Base-by-base conservation (phyloP, 1,284 basidiomycete species). In the Fomitopsis pinicola region DNA sequence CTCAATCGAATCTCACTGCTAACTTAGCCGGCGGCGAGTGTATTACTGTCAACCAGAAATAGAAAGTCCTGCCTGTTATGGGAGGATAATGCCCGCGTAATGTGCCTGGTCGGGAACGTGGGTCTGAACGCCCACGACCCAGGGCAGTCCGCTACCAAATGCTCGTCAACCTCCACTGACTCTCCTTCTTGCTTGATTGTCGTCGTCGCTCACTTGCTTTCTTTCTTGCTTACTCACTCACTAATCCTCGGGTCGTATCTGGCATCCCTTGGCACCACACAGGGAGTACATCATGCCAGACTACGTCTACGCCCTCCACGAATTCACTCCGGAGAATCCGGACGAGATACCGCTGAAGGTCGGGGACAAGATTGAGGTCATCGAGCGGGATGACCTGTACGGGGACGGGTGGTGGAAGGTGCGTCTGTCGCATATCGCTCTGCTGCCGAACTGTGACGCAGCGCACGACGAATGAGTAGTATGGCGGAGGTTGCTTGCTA, bases 341-440 rank as follows among this genome's bases (percentile, higher is more conserved):
- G 97, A 99, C 77, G 97, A 99, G 76, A 85, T 98, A 57, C 75
- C 88, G 4, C 98, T 99, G 75, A 82, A 79, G 61, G 88, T 89
- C 3, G 96, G 95, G 8, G 94, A 98, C 67, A 82, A 85, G 64
- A 95, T 99, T 70, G 86, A 92, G 69, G 87, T 99, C 48, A 66
- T 98, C 46, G 96, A 99, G 80, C 92, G 87, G 77, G 97, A 99
- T 74, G 97, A 99, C 66, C 79, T 88, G 61, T 99, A 95, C 73
- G 87, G 87, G 46, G 97, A 99, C 75, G 97, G 97, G n/a, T 99
- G 97, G 97, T 98, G 94, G 94, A 90, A 94, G 85, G 95, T 95
- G 70, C 76, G 91, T 80, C 44, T 40, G 10, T 17, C 36, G 19
- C 22, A 26, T 10, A 56, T 17, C 40, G 55, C 40, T 33, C 40